A percentile compares a stretch with the other conserved stretches of the same genome.
phyloP scores from a whole-genome alignment of 352 stramenopile genomes.

The Blastocystis sp. region DNA sequence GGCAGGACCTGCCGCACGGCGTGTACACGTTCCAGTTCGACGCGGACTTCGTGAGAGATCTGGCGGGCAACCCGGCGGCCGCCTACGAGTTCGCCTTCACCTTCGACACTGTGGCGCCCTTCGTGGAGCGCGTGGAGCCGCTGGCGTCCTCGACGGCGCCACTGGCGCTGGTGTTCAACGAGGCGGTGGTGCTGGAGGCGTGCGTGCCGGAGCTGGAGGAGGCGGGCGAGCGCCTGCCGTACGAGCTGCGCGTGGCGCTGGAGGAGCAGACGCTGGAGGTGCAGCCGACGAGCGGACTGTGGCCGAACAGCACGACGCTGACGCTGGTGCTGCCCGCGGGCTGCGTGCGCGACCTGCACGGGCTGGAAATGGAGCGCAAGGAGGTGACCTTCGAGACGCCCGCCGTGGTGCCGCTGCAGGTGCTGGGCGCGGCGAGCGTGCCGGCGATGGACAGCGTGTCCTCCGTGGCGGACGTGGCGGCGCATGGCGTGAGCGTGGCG shows the following conservation, averaged over 20 bases:
- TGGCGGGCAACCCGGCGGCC: background rate
- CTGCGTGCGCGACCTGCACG: slow-evolving; percentile 14
- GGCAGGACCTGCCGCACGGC: slow-evolving; percentile 34
- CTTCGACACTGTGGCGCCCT: slow-evolving; percentile 6
- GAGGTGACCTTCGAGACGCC: background rate
- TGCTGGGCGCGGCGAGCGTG: background rate
- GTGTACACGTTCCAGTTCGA: slow-evolving; percentile 41
- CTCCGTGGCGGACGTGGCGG: background rate
- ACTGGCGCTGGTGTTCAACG: slow-evolving; percentile 10
- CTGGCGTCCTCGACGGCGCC: background rate
- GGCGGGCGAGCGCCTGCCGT: background rate
- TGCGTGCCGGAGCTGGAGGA: slow-evolving; percentile 20
- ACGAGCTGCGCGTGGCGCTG: background rate
- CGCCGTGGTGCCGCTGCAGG: background rate
- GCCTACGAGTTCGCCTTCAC: slow-evolving; percentile 15
- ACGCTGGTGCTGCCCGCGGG: slow-evolving; percentile 13
- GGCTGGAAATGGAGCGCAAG: background rate
- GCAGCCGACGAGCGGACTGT: background rate
- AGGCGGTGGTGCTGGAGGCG: background rate
- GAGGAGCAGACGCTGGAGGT: slow-evolving; percentile 7
- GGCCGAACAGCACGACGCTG: background rate
- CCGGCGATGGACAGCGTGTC: background rate
- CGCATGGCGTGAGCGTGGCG: background rate
- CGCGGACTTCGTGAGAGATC: slow-evolving; percentile 30
- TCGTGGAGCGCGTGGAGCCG: background rate